Conservation (phyloP, 148 eudicot genomes). For the Talinum fruticosum region DNA sequence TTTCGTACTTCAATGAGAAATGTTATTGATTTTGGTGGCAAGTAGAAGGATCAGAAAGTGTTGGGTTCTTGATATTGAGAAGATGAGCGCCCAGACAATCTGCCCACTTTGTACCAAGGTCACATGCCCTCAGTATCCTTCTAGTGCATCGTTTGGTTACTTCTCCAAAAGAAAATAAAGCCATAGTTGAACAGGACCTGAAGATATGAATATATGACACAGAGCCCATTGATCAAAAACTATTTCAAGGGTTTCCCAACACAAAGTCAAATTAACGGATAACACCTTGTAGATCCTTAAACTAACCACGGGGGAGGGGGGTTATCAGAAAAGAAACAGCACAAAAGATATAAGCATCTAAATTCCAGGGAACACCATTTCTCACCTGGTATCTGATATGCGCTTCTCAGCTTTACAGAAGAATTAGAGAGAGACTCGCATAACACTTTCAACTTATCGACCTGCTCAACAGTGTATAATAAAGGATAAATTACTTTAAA, state of each 20-base stretch:
- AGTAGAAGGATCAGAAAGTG: no score
- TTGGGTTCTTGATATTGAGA: no score
- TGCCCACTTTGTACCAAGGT: no score
- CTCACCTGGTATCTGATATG: constrained; percentile 77
- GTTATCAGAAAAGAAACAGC: background rate
- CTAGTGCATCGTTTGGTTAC: no score
- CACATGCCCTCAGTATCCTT: no score
- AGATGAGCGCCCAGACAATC: no score
- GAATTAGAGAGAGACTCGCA: constrained; percentile 88
- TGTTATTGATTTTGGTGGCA: no score
- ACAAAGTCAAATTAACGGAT: constrained; percentile 1
- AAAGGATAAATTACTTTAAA: background rate
- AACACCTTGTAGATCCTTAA: background rate
- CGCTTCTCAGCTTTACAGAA: constrained; percentile 78
- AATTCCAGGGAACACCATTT: background rate
- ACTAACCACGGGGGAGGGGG: background rate
- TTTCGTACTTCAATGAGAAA: no score
- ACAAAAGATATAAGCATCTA: background rate
- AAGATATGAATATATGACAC: background rate
- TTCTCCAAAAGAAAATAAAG: background rate
- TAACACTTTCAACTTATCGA: constrained; percentile 89
- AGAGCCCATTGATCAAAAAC: background rate
- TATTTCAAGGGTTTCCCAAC: background rate
- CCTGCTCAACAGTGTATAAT: constrained; percentile 36
- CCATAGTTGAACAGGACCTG: background rate